Evolutionary conservation across 139 green algal species (phyloP).

Genomic region (Chlorella sorokiniana): DNA sequence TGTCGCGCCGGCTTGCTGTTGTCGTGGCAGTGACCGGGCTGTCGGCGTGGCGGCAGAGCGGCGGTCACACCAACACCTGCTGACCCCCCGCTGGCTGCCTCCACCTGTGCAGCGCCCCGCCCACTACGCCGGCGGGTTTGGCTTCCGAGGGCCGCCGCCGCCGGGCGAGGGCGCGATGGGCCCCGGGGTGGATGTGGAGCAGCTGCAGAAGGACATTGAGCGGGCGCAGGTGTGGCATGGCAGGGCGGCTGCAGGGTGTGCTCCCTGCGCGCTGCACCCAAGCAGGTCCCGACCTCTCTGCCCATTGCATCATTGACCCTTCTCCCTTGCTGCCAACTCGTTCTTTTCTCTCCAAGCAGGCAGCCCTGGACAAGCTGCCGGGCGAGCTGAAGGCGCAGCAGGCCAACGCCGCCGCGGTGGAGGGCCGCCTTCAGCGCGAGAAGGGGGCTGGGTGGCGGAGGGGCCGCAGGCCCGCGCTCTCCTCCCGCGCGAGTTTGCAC

Average conservation of each 20-base stretch:
- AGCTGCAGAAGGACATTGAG: slow-evolving; percentile 42
- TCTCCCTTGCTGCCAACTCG: background rate
- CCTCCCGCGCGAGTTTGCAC: slow-evolving; percentile 23
- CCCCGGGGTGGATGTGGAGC: slow-evolving; percentile 11
- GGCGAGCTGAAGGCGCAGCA: slow-evolving; percentile 57
- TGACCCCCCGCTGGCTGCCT: background rate
- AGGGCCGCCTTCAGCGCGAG: slow-evolving; percentile 25
- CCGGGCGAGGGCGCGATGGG: background rate
- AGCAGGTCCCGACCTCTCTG: no score
- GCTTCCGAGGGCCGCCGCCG: background rate
- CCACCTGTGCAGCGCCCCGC: slow-evolving; percentile 18
- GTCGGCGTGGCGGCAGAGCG: background rate
- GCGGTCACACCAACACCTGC: background rate
- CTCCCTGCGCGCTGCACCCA: no score
- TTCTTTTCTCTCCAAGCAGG: slow-evolving; percentile 20
- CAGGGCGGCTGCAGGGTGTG: background rate
- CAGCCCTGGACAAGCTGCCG: slow-evolving; percentile 47
- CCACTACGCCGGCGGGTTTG: background rate
- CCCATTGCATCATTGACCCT: background rate
- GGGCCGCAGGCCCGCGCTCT: background rate
- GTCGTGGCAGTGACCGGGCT: no score
- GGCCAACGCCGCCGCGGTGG: slow-evolving; percentile 44
- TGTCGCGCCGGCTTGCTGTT: no score
- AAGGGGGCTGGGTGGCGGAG: slow-evolving; percentile 15
- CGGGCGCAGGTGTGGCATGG: slow-evolving; percentile 20